These are phyloP conservation scores for Fusarium cicatricum DNA, from an alignment of 2,329 filamentous ascomycete genomes.

Conservation along the genomic window DNA sequence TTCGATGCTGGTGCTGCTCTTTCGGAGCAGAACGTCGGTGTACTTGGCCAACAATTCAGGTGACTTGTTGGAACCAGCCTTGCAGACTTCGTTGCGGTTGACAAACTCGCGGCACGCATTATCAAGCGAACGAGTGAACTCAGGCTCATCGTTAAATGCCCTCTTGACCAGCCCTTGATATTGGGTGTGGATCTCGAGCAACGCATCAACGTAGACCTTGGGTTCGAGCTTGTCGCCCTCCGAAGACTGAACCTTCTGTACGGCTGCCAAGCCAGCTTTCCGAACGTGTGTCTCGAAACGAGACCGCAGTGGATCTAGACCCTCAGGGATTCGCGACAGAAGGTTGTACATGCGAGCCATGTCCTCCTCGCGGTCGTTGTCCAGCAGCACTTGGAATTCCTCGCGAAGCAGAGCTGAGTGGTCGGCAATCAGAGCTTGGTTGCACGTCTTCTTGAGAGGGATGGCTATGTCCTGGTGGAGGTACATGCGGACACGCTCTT, in stretches of 20 bases:
- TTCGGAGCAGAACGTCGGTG: conserved; percentile 89
- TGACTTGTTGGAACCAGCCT: conserved; percentile 89
- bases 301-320: conserved; percentile 84
- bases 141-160: conserved; percentile 93
- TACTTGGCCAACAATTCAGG: conserved; percentile 96
- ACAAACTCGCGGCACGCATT: conserved; percentile 98
- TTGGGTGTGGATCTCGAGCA: conserved; percentile 92
- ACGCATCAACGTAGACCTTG: conserved; percentile 94
- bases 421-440: conserved; percentile 87
- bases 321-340: conserved; percentile 87
- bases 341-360: conserved; percentile 97
- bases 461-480: conserved; percentile 89
- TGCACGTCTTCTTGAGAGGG: conserved; percentile 85
- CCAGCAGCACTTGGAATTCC: conserved; percentile 92
- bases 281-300: conserved; percentile 94
- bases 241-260: conserved; percentile 86
- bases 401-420: conserved; percentile 88
- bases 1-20: conserved; percentile 90
- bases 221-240: conserved; percentile 92
- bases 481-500: conserved; percentile 91
- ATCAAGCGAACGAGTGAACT: conserved; percentile 94
- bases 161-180: conserved; percentile 91
- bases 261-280: conserved; percentile 85
- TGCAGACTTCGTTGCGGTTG: conserved; percentile 96
- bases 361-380: conserved; percentile 94